phyloP scores from a whole-genome alignment of 371 early-diverging fungal genomes.

The Rhizomucor miehei region DNA sequence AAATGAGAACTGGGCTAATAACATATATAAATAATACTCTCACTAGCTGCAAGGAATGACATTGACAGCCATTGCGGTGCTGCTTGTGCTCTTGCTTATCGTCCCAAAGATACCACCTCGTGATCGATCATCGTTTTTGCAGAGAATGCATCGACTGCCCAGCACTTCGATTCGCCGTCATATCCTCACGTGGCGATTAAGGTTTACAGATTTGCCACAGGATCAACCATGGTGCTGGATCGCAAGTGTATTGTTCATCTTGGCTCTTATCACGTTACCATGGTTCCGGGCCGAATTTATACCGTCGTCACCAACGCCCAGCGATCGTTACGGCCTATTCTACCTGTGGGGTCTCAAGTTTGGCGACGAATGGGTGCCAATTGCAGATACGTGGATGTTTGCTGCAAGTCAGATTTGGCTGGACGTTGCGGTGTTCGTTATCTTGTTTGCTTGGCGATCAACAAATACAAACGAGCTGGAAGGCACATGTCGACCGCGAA shows the following conservation, averaged over 20 bases:
- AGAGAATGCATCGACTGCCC: no score
- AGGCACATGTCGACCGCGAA: slow-evolving; percentile 2
- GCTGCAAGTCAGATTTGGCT: slow-evolving; percentile 37
- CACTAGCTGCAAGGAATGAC: slow-evolving; percentile 22
- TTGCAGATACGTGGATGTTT: slow-evolving; percentile 79
- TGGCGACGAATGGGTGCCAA: slow-evolving; percentile 66
- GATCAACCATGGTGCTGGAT: slow-evolving; percentile 39
- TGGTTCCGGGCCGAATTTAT: slow-evolving; percentile 54
- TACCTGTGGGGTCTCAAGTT: slow-evolving; percentile 58
- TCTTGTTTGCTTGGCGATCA: slow-evolving; percentile 26
- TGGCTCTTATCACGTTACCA: slow-evolving; percentile 47
- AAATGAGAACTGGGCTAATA: neutral
- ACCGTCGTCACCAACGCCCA: slow-evolving; percentile 37
- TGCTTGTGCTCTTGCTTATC: slow-evolving; percentile 14
- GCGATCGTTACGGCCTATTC: slow-evolving; percentile 48
- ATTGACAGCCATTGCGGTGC: slow-evolving; percentile 13
- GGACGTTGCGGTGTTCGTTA: slow-evolving; percentile 44
- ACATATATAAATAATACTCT: neutral
- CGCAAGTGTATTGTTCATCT: slow-evolving; percentile 36
- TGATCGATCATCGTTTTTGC: no score
- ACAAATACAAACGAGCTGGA: slow-evolving; percentile 17
- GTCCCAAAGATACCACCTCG: no score
- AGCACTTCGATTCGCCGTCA: no score
- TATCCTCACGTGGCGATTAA: no score
- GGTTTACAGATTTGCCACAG: slow-evolving; percentile 17